A percentile compares a stretch with the other conserved stretches of the same genome.
Conservation (phyloP, 768 basidiomycete species). For the Boletus fagicola region DNA sequence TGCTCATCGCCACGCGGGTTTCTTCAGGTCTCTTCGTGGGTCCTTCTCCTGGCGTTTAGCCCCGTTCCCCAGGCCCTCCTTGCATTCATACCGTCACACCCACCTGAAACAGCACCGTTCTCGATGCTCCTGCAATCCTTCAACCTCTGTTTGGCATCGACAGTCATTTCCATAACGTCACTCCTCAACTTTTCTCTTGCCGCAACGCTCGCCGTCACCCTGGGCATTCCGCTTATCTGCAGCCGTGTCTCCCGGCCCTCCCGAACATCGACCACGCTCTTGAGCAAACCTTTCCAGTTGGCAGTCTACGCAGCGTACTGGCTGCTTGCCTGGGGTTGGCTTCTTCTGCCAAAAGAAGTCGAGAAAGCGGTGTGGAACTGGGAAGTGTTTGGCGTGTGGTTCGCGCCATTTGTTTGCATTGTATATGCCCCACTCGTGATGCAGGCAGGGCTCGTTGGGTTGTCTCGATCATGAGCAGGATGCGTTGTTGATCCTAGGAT, state of each 20-base stretch:
- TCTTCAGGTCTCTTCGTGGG: slow-evolving; percentile 31
- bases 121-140: slow-evolving; percentile 63
- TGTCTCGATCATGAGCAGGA: slow-evolving; percentile 20
- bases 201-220: slow-evolving; percentile 58
- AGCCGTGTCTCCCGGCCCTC: slow-evolving; percentile 34
- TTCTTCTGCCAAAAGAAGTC: slow-evolving; percentile 47
- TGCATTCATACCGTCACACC: slow-evolving; percentile 24
- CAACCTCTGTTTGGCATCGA: slow-evolving; percentile 81
- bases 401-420: slow-evolving; percentile 77
- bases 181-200: slow-evolving; percentile 94
- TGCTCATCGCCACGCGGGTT: slow-evolving; percentile 18
- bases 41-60: slow-evolving; percentile 31
- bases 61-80: slow-evolving; percentile 36
- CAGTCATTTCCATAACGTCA: slow-evolving; percentile 79
- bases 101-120: slow-evolving; percentile 36
- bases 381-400: slow-evolving; percentile 80
- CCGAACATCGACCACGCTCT: slow-evolving; percentile 19
- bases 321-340: slow-evolving; percentile 56
- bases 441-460: slow-evolving; percentile 63
- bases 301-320: slow-evolving; percentile 38
- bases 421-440: slow-evolving; percentile 73
- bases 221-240: slow-evolving; percentile 64
- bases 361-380: slow-evolving; percentile 66
- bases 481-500: not conserved
- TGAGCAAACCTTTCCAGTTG: slow-evolving; percentile 21